phyloP scores from a whole-genome alignment of 192 early-diverging fungal species.

The Bifiguratus adelaidae region DNA sequence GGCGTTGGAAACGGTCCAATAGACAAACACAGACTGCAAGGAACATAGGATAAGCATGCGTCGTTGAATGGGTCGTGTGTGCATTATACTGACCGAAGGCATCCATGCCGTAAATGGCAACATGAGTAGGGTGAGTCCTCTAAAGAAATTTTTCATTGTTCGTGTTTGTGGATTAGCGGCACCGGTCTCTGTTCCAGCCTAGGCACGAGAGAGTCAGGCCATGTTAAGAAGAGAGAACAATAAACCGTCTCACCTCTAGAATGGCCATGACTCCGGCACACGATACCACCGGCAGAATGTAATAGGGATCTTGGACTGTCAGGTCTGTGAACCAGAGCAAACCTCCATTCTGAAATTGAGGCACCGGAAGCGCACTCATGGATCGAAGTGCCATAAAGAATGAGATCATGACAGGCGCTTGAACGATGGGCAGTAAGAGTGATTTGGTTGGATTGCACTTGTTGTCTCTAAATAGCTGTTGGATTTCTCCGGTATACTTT shows the following conservation, averaged over 20 bases:
- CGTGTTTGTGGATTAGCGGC: constrained; percentile 19
- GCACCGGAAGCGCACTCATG: constrained; percentile 74
- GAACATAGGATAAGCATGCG: background rate
- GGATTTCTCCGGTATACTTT: constrained; percentile 42
- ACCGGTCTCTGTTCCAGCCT: constrained; percentile 24
- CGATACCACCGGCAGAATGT: constrained; percentile 69
- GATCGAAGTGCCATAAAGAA: constrained; percentile 75
- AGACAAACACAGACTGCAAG: constrained; percentile 65
- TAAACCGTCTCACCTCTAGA: constrained; percentile 55
- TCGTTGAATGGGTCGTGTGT: constrained; percentile 1
- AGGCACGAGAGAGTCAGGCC: too few relatives aligned
- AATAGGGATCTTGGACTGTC: constrained; percentile 68
- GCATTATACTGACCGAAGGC: constrained; percentile 25
- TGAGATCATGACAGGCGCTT: constrained; percentile 72
- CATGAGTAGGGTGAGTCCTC: constrained; percentile 26
- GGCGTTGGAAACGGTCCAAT: constrained; percentile 73
- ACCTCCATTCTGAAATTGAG: constrained; percentile 71
- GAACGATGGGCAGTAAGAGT: constrained; percentile 48
- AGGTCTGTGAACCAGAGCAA: constrained; percentile 80
- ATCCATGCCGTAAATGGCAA: constrained; percentile 34
- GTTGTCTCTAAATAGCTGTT: constrained; percentile 45
- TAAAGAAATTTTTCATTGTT: constrained; percentile 32
- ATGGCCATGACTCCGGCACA: constrained; percentile 56
- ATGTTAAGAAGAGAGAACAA: too few relatives aligned
- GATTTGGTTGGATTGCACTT: constrained; percentile 54